phyloP scores from a whole-genome alignment of 1,139 yeast species.

The Yamadazyma dushanensis region DNA sequence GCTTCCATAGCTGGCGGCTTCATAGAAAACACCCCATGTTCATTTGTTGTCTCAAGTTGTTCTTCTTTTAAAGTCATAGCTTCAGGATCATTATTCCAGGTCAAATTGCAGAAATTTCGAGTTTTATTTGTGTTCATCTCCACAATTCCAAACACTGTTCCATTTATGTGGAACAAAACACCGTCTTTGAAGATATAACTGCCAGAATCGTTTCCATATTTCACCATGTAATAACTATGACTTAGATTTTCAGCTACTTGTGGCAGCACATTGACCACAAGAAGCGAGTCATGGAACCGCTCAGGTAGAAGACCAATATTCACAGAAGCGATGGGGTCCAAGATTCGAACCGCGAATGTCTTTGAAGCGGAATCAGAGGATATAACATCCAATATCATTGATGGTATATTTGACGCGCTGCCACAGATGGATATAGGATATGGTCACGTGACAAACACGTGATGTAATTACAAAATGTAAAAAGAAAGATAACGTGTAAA shows the following conservation, averaged over 20 bases:
- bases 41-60: not conserved
- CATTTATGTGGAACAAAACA: conserved; percentile 18
- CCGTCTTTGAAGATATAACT: conserved; percentile 20
- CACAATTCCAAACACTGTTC: conserved; percentile 18
- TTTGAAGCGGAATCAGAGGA: conserved; percentile 2
- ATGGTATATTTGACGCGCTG: conserved; percentile 3
- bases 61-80: not conserved
- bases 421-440: too few species aligned
- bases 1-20: conserved; percentile 16
- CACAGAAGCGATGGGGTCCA: conserved; percentile 6
- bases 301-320: conserved; percentile 14
- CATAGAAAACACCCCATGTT: conserved; percentile 18
- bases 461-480: too few species aligned
- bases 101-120: conserved; percentile 7
- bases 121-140: conserved; percentile 14
- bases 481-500: too few species aligned
- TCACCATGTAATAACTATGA: conserved; percentile 5
- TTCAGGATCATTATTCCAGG: not conserved
- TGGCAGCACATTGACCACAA: conserved; percentile 10
- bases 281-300: conserved; percentile 11
- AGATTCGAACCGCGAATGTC: conserved; percentile 11
- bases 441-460: too few species aligned
- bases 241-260: conserved; percentile 2
- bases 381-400: conserved; percentile 8
- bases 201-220: conserved; percentile 15